phyloP scores from a whole-genome alignment of 1,284 basidiomycete genomes.

The Heterobasidion parviporum region DNA sequence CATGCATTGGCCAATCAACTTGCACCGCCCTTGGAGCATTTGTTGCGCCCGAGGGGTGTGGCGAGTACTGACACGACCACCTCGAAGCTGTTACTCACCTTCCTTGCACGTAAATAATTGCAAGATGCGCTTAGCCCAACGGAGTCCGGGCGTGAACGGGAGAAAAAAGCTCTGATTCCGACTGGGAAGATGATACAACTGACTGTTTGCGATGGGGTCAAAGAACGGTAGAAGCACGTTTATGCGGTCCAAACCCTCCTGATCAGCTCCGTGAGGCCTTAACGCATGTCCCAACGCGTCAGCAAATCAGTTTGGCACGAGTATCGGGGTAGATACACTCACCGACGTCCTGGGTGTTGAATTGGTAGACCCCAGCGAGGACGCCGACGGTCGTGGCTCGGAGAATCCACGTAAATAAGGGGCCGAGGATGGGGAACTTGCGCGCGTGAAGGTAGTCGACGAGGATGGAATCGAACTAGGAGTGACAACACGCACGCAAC shows the following conservation, averaged over 20 bases:
- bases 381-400: constrained; percentile 76
- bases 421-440: constrained; percentile 84
- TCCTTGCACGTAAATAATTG: too few relatives aligned
- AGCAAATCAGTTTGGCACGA: neutral
- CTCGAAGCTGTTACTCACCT: too few relatives aligned
- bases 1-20: too few relatives aligned
- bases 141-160: too few relatives aligned
- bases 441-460: constrained; percentile 92
- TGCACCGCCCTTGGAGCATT: too few relatives aligned
- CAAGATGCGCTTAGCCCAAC: too few relatives aligned
- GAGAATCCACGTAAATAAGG: constrained; percentile 65
- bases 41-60: too few relatives aligned
- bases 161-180: too few relatives aligned
- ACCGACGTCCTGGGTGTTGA: constrained; percentile 98
- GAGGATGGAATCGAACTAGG: constrained; percentile 63
- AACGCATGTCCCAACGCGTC: too few relatives aligned
- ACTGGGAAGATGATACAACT: too few relatives aligned
- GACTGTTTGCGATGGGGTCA: too few relatives aligned
- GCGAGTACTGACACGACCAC: too few relatives aligned
- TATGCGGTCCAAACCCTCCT: constrained; percentile 12
- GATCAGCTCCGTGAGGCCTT: constrained; percentile 12
- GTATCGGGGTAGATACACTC: constrained; percentile 19
- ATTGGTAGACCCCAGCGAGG: constrained; percentile 90
- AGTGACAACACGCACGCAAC: neutral
- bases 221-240: neutral